Evolutionary conservation across 2,329 filamentous ascomycete genomes (phyloP).

Genomic region (Neonectria hederae): DNA sequence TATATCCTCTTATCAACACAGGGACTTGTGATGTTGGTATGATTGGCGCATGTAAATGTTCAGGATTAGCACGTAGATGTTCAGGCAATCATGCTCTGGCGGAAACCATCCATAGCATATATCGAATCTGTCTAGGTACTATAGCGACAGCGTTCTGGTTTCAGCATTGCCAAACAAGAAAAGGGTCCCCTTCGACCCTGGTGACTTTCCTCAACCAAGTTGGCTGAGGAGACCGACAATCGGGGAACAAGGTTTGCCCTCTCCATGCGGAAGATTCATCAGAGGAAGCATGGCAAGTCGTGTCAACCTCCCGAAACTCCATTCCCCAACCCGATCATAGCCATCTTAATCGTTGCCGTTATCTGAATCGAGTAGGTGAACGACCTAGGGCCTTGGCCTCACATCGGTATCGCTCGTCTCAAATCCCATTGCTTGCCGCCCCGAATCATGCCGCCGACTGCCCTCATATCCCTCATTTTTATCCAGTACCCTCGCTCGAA

Average conservation of each 20-base stretch:
- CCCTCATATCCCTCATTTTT: constrained; percentile 31
- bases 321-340: not conserved
- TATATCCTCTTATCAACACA: too few relatives aligned
- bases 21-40: too few relatives aligned
- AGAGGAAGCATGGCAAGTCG: not conserved
- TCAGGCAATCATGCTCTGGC: not conserved
- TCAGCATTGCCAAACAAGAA: not conserved
- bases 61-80: too few relatives aligned
- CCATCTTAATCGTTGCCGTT: constrained; percentile 6
- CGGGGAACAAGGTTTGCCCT: not conserved
- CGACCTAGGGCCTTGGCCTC: constrained; percentile 7
- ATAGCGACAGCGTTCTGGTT: not conserved
- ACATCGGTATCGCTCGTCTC: constrained; percentile 25
- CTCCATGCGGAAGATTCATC: not conserved
- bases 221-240: not conserved
- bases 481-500: constrained; percentile 32
- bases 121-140: not conserved
- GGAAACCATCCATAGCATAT: not conserved
- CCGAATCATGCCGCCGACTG: constrained; percentile 23
- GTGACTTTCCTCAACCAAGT: not conserved
- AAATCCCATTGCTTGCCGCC: constrained; percentile 28
- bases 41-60: too few relatives aligned
- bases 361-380: constrained; percentile 7
- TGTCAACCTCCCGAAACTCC: not conserved
- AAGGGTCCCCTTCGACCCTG: not conserved